Conservation (phyloP, 2,329 filamentous ascomycete species). For the Fusarium tupiense region DNA sequence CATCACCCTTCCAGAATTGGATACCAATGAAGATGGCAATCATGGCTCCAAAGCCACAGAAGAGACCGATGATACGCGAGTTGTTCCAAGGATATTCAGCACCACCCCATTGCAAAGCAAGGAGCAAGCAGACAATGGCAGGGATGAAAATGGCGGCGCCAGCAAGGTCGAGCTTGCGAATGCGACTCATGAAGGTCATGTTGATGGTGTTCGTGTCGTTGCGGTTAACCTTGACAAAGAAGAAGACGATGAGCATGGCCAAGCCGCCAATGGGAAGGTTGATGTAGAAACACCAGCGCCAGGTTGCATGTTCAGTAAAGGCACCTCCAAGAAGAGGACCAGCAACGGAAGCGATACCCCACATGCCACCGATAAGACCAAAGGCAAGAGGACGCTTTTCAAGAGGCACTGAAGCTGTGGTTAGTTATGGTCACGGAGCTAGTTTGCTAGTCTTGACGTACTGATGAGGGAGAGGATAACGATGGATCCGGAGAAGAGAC, state of each 20-base stretch:
- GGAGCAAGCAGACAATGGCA: conserved; percentile 61
- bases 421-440: not conserved
- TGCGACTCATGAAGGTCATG: conserved; percentile 48
- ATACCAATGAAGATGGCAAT: conserved; percentile 58
- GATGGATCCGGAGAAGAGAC: conserved; percentile 61
- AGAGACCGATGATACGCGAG: conserved; percentile 60
- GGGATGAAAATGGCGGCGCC: conserved; percentile 63
- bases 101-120: conserved; percentile 68
- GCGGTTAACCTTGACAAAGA: conserved; percentile 56
- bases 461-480: conserved; percentile 58
- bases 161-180: conserved; percentile 59
- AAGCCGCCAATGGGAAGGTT: conserved; percentile 60
- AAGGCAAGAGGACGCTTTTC: conserved; percentile 64
- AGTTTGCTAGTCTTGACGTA: conserved; percentile 26
- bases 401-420: conserved; percentile 55
- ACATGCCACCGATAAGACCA: conserved; percentile 65
- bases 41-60: conserved; percentile 60
- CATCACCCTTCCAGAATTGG: conserved; percentile 55
- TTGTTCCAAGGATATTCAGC: conserved; percentile 61
- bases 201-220: conserved; percentile 47
- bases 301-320: conserved; percentile 60
- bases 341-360: conserved; percentile 63
- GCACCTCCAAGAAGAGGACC: conserved; percentile 62
- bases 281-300: conserved; percentile 64
- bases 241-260: conserved; percentile 58